Base-by-base conservation (phyloP, 371 early-diverging fungal genomes). In the Syncephalis fuscata region DNA sequence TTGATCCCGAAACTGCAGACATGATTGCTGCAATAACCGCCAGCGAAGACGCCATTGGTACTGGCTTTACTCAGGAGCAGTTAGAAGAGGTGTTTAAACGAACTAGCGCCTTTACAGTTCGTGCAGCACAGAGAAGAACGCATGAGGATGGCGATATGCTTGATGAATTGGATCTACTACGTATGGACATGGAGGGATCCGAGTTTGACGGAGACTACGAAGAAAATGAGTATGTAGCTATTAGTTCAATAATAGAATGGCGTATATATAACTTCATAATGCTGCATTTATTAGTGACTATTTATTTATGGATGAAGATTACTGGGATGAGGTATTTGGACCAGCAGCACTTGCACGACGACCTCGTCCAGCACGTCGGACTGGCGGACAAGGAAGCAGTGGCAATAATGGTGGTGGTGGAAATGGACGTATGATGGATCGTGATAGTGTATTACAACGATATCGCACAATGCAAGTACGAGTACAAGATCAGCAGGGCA, bases 21-120 rank as follows among this genome's bases (percentile, higher is more conserved):
- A 41, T 23, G 21, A 48, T 21, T 49, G 48, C 17, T 36, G 32
- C 32, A 32, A 32, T 32, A 4, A 19, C 47, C 9, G 16, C 38
- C 10, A 19, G 25, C 17, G 39, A 14, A 10, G 43, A 48, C 10
- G 32, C 4, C 32, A 32, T 32, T 4, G 45, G 45, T 1, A 44
- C 53, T 38, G 68, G 66, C 2, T 60, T 90, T 41, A 77, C 91
- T 3, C 72, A 78, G 55, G 82, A 79, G 53, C 87, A 86, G 50
- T 63, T 89, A 8, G 82, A 88, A 54, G 88, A 92, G 59, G 77
- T 92, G 25, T 92, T 92, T 50, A 73, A 75, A 51, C 77, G 85
- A 16, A 92, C 92, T 8, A 84, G 85, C 16, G 78, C 78, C 11
- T 90, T 92, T 59, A 90, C 89, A 0, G 82, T 90, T 22, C 73